These are phyloP conservation scores for Sungouiella blattae DNA, from an alignment of 805 yeast genomes.

Conservation along the genomic window DNA sequence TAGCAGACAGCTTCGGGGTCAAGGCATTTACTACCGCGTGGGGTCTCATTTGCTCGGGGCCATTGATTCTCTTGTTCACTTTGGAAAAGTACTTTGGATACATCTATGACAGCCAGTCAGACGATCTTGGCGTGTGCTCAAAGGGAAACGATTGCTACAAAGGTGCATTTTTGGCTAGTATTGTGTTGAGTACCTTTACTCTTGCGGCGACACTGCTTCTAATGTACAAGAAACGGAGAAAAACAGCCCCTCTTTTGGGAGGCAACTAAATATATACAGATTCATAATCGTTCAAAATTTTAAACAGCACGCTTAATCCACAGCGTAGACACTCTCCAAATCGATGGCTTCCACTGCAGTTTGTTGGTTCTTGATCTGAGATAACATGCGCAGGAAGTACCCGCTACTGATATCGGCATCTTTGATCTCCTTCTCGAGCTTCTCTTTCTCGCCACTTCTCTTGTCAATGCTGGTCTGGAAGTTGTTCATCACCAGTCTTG, in stretches of 20 bases:
- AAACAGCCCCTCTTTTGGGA: too few species aligned
- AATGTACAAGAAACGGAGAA: neutral
- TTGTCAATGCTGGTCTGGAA: conserved; percentile 66
- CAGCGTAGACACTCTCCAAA: conserved; percentile 39
- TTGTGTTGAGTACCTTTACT: conserved; percentile 25
- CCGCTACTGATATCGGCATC: conserved; percentile 53
- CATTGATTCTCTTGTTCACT: conserved; percentile 49
- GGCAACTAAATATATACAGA: neutral
- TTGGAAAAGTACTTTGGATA: conserved; percentile 56
- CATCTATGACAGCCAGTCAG: conserved; percentile 46
- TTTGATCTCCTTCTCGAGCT: conserved; percentile 47
- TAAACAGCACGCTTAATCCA: conserved; percentile 24
- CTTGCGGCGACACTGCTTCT: conserved; percentile 4
- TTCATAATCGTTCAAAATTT: neutral
- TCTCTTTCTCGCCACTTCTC: conserved; percentile 54
- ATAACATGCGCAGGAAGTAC: conserved; percentile 51
- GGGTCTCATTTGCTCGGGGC: conserved; percentile 75
- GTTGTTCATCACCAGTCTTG: conserved; percentile 71
- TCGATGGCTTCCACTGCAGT: conserved; percentile 40
- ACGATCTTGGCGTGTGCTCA: conserved; percentile 37
- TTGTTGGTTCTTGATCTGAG: conserved; percentile 43
- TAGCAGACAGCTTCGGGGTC: conserved; percentile 72
- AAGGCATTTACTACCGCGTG: conserved; percentile 67
- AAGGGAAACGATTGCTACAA: conserved; percentile 36
- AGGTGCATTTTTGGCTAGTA: conserved; percentile 33